These are phyloP conservation scores for Xylaria sp. DNA, from an alignment of 2,329 filamentous ascomycete species.

Conservation along the genomic window DNA sequence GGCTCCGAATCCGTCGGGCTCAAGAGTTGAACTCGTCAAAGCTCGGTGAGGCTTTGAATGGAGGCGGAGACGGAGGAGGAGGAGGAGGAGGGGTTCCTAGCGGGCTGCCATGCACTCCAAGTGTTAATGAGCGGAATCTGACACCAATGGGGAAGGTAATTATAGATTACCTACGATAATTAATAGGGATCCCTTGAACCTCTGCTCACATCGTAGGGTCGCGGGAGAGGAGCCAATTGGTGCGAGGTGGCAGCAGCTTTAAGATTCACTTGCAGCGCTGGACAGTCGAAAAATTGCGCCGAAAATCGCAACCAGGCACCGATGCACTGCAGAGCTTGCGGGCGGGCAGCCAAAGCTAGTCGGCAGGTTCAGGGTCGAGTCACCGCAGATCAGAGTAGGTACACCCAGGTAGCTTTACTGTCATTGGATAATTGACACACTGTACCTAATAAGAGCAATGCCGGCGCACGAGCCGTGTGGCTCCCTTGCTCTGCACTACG, in stretches of 20 bases:
- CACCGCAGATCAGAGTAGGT: not conserved
- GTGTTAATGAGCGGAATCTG: conserved; percentile 19
- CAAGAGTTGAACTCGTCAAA: conserved; percentile 3
- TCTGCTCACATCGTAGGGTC: conserved; percentile 30
- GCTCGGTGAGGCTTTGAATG: conserved; percentile 21
- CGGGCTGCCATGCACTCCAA: conserved; percentile 20
- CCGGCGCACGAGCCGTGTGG: not conserved
- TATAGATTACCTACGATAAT: conserved; percentile 34
- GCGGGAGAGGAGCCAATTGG: conserved; percentile 30
- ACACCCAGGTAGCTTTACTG: not conserved
- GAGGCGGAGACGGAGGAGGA: not conserved
- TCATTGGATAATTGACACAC: not conserved
- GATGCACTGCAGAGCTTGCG: not conserved
- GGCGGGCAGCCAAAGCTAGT: not conserved
- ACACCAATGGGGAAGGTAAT: conserved; percentile 26
- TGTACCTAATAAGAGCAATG: not conserved
- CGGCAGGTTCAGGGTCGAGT: not conserved
- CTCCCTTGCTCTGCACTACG: not conserved
- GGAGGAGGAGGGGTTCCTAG: conserved; percentile 21
- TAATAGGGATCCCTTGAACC: conserved; percentile 26
- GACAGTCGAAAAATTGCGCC: conserved; percentile 29
- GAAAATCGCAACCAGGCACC: conserved; percentile 24
- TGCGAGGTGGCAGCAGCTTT: conserved; percentile 20
- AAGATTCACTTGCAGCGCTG: conserved; percentile 6
- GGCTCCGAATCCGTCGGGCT: conserved; percentile 1